Evolutionary conservation across 345 rosid species (phyloP).

Genomic region (Citrus australasica): DNA sequence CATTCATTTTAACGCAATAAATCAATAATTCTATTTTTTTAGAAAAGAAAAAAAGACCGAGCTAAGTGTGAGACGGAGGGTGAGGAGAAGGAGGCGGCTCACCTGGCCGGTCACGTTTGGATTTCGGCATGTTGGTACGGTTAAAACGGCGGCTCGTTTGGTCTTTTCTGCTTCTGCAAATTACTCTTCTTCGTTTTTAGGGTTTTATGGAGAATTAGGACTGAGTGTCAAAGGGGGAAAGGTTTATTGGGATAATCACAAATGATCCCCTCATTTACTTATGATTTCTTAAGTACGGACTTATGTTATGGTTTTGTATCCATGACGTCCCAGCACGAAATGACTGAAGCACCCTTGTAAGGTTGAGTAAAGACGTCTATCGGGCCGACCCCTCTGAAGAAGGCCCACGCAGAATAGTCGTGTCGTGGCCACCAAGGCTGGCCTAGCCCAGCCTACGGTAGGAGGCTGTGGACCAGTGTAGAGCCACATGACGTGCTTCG

Average conservation of each 20-base stretch:
- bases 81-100: neutral
- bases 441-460: no score
- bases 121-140: constrained; percentile 66
- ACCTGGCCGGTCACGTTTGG: constrained; percentile 88
- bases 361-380: no score
- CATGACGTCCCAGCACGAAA: neutral
- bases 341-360: no score
- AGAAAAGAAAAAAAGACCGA: neutral
- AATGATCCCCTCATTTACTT: neutral
- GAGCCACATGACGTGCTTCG: no score
- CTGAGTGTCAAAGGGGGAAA: accelerated
- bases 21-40: neutral
- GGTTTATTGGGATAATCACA: neutral
- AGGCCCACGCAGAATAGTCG: no score
- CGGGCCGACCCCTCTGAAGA: no score
- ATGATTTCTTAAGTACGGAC: neutral
- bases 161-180: neutral
- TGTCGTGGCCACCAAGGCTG: no score
- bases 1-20: neutral
- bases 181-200: neutral
- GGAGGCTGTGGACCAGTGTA: no score
- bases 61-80: neutral
- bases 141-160: neutral
- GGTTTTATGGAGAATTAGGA: neutral
- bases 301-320: neutral